Evolutionary conservation across 305 asterid genomes (phyloP), one percentile per base, ranked within the genome.

Genomic region (Fraxinus paxiana): DNA sequence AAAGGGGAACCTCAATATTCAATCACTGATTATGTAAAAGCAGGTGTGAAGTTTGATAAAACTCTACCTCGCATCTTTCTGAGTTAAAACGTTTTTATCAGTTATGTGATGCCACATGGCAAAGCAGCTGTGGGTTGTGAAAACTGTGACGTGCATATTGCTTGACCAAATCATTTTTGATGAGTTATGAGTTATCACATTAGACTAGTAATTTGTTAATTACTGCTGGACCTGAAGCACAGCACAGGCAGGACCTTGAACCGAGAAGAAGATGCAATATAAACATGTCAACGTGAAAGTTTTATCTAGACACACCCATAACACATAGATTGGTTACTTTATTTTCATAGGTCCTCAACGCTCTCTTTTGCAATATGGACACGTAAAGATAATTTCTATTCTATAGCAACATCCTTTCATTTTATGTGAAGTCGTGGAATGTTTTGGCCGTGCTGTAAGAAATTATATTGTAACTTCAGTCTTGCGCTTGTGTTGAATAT

Each of bases 1-100:
- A 96, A 96, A 90, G 99, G 99, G 85, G 99, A 96, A 87, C 96
- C 98, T 85, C 97, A 96, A 72, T 94, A 92, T 90, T 97, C 97
- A 61, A 94, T 94, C 87, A 93, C 99, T 7, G 98, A 96, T 84
- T 89, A 90, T 84, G 91, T 96, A 81, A 96, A 94, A 91, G 95
- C 99, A 85, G 99, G 99, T 96, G 72, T 5, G 85, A 8, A 30
- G 34, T 77, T 69, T 76, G 82, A 77, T 71, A 35, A 78, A 31
- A 8, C 17, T 79, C 73, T 73, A 28, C 76, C 30, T n/a, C 54
- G 26, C 75, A 46, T 74, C 72, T 77, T 37, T 81, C 8, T 63
- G 73, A 15, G 76, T 71, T 71, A 2, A 71, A 34, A 46, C 24
- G 18, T 71, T 35, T 17, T 71, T 71, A 71, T 71, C 26, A 34